These are phyloP conservation scores for Cardiosporidium cionae DNA, from an alignment of 169 alveolate species.

Conservation along the genomic window DNA sequence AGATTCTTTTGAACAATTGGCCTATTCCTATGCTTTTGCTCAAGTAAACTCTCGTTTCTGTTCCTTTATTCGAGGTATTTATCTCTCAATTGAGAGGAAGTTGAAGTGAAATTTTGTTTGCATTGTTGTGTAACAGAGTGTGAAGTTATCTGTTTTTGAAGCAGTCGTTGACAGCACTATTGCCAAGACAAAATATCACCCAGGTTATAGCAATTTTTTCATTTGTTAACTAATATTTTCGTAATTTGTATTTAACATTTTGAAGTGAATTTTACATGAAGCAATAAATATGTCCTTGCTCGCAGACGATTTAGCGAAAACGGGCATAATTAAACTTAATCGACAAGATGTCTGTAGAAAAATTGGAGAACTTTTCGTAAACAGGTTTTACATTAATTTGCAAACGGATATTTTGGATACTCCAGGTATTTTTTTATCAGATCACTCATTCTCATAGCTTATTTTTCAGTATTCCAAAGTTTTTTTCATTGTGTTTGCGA, in stretches of 20 bases:
- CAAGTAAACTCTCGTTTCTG: constrained; percentile 37
- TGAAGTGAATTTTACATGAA: no score
- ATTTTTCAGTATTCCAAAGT: background rate
- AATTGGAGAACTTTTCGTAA: constrained; percentile 67
- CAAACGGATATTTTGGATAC: constrained; percentile 71
- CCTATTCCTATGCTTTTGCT: constrained; percentile 67
- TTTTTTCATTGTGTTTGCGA: background rate
- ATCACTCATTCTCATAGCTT: background rate
- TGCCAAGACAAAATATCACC: constrained; percentile 60
- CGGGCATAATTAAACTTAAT: constrained; percentile 59
- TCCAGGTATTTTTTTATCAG: constrained; percentile 43
- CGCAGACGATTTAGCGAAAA: constrained; percentile 58
- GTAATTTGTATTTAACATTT: no score
- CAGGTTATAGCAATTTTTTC: constrained; percentile 46
- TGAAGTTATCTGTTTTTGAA: constrained; percentile 61
- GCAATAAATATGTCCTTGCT: no score
- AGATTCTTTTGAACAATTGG: constrained; percentile 49
- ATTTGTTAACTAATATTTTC: no score
- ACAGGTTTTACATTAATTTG: constrained; percentile 63
- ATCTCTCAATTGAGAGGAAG: background rate
- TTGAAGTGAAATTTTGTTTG: background rate
- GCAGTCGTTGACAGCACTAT: constrained; percentile 65
- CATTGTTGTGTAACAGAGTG: constrained; percentile 37
- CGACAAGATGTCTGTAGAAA: constrained; percentile 61
- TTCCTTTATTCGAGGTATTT: background rate